Evolutionary conservation across 2,329 filamentous ascomycete species (phyloP).

Genomic region (Calonectria pauciramosa): DNA sequence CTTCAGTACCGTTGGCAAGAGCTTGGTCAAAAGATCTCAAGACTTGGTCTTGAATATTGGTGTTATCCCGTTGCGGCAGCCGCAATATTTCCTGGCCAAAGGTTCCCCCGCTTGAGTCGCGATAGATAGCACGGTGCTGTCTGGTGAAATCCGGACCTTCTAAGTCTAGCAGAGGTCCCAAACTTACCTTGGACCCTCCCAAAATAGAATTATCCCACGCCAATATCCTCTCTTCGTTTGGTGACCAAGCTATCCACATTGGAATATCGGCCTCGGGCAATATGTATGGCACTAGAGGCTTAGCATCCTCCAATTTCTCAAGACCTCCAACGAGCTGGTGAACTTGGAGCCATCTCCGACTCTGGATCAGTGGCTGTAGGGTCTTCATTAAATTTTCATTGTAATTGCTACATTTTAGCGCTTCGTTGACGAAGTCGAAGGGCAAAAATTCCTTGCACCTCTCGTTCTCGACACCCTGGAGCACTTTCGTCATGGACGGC

Average conservation of each 20-base stretch:
- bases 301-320: background rate
- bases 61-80: background rate
- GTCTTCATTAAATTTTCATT: background rate
- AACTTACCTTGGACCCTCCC: background rate
- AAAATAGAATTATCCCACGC: background rate
- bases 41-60: background rate
- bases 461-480: background rate
- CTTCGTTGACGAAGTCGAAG: background rate
- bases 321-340: background rate
- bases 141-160: background rate
- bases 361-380: background rate
- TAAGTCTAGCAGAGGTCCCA: background rate
- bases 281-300: background rate
- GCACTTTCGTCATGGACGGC: background rate
- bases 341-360: background rate
- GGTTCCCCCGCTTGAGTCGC: background rate
- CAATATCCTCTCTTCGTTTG: background rate
- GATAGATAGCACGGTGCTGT: background rate
- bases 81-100: background rate
- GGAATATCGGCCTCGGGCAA: background rate
- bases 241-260: background rate
- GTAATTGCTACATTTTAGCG: background rate
- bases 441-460: background rate
- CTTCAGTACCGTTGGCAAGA: background rate
- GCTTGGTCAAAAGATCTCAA: background rate